Evolutionary conservation across 768 basidiomycete species (phyloP).

Genomic region (Russula vinacea): DNA sequence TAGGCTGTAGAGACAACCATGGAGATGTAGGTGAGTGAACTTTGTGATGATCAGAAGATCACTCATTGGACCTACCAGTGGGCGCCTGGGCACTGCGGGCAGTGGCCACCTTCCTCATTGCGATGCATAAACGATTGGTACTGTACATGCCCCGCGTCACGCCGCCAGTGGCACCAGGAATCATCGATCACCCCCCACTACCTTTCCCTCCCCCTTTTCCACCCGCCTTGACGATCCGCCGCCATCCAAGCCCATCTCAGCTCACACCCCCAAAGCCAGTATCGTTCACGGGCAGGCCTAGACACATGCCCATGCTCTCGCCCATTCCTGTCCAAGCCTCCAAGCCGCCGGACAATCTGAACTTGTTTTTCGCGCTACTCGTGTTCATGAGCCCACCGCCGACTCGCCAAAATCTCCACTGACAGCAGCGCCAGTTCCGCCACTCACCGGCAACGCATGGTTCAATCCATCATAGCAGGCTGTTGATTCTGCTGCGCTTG

Average conservation of each 20-base stretch:
- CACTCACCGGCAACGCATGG: constrained; percentile 19
- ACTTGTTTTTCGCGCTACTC: background rate
- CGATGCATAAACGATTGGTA: constrained; percentile 27
- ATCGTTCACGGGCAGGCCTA: constrained; percentile 3
- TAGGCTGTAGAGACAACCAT: background rate
- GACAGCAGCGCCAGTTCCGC: background rate
- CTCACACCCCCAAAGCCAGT: constrained; percentile 10
- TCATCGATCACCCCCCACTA: constrained; percentile 6
- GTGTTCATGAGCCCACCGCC: constrained; percentile 15
- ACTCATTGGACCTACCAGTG: constrained; percentile 15
- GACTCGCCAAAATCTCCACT: no score
- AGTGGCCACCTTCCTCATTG: constrained; percentile 23
- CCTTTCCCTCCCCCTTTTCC: background rate
- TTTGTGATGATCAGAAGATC: background rate
- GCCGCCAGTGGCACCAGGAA: background rate
- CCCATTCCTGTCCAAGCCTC: constrained; percentile 10
- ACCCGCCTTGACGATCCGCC: background rate
- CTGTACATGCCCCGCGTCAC: constrained; percentile 23
- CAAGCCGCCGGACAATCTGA: background rate
- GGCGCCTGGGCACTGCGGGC: no score
- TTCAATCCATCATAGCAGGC: constrained; percentile 18
- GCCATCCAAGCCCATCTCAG: background rate
- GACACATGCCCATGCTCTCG: no score
- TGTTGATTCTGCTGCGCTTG: constrained; percentile 7
- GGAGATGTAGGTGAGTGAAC: background rate